Percentiles rank a stretch among this genome's conserved stretches.
Conservation (phyloP, 768 basidiomycete genomes). For the Leccinum arenicola region DNA sequence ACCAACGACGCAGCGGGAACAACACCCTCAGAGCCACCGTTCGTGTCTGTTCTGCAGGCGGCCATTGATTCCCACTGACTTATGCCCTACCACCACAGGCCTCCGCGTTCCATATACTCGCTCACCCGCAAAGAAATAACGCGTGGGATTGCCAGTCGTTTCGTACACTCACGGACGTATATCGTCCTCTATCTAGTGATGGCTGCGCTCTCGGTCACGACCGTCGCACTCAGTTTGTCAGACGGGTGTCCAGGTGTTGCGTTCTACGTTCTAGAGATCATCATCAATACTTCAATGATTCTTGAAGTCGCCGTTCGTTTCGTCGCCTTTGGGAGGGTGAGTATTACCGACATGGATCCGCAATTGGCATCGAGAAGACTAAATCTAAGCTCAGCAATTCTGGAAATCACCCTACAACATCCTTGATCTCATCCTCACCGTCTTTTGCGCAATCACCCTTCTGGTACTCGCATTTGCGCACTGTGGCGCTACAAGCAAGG, state of each 20-base stretch:
- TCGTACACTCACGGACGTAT: constrained; percentile 84
- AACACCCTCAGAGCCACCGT: constrained; percentile 28
- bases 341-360: constrained; percentile 28
- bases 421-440: constrained; percentile 82
- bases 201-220: constrained; percentile 84
- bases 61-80: constrained; percentile 10
- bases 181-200: constrained; percentile 86
- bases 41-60: constrained; percentile 18
- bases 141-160: constrained; percentile 83
- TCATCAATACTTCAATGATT: constrained; percentile 91
- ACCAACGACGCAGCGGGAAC: constrained; percentile 34
- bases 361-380: not conserved
- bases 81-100: constrained; percentile 39
- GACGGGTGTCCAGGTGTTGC: constrained; percentile 84
- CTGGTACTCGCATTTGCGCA: constrained; percentile 86
- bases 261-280: constrained; percentile 87
- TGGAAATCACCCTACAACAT: constrained; percentile 77
- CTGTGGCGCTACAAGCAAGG: constrained; percentile 78
- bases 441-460: constrained; percentile 87
- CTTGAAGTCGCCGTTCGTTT: constrained; percentile 89
- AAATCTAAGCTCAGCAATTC: constrained; percentile 67
- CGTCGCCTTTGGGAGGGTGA: constrained; percentile 87
- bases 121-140: constrained; percentile 81
- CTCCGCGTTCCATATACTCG: constrained; percentile 80
- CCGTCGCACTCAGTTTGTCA: constrained; percentile 77